These are phyloP conservation scores for Knoxia roxburghii DNA, from an alignment of 257 asterid species.

Conservation along the genomic window DNA sequence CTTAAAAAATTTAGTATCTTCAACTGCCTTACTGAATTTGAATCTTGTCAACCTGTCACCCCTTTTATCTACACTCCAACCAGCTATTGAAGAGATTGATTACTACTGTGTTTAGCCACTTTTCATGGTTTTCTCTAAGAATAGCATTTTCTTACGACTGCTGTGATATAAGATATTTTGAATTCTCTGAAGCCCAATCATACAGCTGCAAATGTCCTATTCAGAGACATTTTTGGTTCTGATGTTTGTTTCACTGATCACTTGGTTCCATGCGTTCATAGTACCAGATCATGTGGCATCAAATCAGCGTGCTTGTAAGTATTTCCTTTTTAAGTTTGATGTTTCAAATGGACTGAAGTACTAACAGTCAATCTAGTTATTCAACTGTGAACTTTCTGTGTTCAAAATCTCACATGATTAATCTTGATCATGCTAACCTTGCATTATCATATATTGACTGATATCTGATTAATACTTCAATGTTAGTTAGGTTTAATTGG, in stretches of 20 bases:
- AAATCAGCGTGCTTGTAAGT: conserved; percentile 75
- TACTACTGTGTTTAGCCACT: neutral
- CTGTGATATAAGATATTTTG: conserved; percentile 63
- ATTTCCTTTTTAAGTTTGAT: neutral
- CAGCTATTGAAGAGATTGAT: neutral
- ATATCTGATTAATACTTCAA: neutral
- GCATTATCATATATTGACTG: neutral
- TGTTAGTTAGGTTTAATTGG: neutral
- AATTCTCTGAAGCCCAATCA: conserved; percentile 55
- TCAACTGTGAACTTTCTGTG: neutral
- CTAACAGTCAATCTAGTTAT: neutral
- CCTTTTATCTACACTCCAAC: neutral
- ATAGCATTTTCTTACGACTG: conserved; percentile 26
- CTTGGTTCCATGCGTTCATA: conserved; percentile 34
- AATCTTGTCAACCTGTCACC: neutral
- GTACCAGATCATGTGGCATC: conserved; percentile 23
- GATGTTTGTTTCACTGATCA: conserved; percentile 26
- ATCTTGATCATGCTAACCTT: neutral
- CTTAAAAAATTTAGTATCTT: neutral
- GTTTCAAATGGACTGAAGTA: neutral
- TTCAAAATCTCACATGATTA: neutral
- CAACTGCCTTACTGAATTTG: neutral
- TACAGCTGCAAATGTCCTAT: conserved; percentile 57
- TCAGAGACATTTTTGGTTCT: conserved; percentile 56
- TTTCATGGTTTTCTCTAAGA: neutral